Evolutionary conservation across 306 rosid genomes (phyloP).

Genomic region (Leucaena leucocephala): DNA sequence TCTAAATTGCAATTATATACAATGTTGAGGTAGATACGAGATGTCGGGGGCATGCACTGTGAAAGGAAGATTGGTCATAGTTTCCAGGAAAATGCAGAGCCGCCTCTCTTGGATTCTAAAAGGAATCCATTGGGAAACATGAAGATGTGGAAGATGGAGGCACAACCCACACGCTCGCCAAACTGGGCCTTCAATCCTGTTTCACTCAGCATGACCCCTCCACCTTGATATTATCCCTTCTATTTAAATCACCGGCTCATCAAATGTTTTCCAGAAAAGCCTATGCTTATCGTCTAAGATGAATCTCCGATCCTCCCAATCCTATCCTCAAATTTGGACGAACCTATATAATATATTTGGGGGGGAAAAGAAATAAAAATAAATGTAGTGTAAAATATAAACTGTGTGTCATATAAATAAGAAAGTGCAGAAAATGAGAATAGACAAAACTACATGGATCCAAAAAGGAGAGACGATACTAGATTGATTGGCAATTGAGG

Average conservation of each 20-base stretch:
- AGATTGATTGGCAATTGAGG: not conserved
- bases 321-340: not conserved
- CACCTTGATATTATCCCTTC: not conserved
- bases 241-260: not conserved
- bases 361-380: not conserved
- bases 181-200: no score
- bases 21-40: not conserved
- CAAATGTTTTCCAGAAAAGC: not conserved
- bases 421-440: not conserved
- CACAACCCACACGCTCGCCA: not conserved
- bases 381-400: no score
- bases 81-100: not conserved
- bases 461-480: not conserved
- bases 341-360: not conserved
- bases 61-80: not conserved
- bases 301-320: not conserved
- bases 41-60: not conserved
- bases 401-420: not conserved
- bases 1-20: no score
- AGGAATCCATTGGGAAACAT: not conserved
- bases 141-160: not conserved
- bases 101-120: not conserved
- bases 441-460: not conserved
- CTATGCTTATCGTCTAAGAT: not conserved
- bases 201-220: no score